Conservation (phyloP, 345 rosid species). For the Aquilaria malaccensis region DNA sequence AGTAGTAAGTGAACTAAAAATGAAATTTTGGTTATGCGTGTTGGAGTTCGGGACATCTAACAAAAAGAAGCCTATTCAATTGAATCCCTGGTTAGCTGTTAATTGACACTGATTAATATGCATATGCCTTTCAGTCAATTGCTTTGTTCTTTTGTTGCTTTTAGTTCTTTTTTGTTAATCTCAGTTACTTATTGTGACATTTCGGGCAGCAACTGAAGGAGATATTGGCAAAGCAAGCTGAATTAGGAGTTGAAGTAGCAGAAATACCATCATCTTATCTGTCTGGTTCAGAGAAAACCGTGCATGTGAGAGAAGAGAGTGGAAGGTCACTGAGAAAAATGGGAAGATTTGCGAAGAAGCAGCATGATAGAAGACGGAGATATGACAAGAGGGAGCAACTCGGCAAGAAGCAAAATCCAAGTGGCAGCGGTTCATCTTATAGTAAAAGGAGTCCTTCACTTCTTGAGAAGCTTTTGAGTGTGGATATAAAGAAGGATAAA, state of each 20-base stretch:
- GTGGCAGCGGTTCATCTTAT: slow-evolving; percentile 19
- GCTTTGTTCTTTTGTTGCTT: too few relatives aligned
- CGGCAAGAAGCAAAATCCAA: slow-evolving; percentile 21
- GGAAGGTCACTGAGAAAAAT: slow-evolving; percentile 21
- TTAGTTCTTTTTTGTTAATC: too few relatives aligned
- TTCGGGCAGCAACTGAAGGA: slow-evolving; percentile 69
- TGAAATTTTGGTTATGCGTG: too few relatives aligned
- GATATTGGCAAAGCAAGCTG: slow-evolving; percentile 85
- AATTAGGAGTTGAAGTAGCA: slow-evolving; percentile 86
- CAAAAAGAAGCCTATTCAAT: too few relatives aligned
- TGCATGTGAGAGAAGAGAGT: slow-evolving; percentile 21
- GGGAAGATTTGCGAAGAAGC: slow-evolving; percentile 31
- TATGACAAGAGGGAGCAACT: slow-evolving; percentile 25
- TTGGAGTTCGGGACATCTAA: too few relatives aligned
- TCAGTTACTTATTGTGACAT: too few relatives aligned
- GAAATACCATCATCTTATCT: slow-evolving; percentile 78
- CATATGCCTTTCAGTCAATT: too few relatives aligned
- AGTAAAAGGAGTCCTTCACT: slow-evolving; percentile 49
- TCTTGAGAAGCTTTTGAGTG: slow-evolving; percentile 71
- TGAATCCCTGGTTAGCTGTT: too few relatives aligned
- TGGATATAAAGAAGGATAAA: slow-evolving; percentile 65
- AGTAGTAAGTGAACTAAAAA: too few relatives aligned
- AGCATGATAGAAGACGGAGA: slow-evolving; percentile 39
- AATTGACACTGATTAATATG: too few relatives aligned
- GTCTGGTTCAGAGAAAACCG: slow-evolving; percentile 34